A percentile compares a stretch with the other conserved stretches of the same genome.
These are phyloP conservation scores for Nakaseomyces uthaithaninus DNA, from an alignment of 1,139 yeast species.

Conservation along the genomic window DNA sequence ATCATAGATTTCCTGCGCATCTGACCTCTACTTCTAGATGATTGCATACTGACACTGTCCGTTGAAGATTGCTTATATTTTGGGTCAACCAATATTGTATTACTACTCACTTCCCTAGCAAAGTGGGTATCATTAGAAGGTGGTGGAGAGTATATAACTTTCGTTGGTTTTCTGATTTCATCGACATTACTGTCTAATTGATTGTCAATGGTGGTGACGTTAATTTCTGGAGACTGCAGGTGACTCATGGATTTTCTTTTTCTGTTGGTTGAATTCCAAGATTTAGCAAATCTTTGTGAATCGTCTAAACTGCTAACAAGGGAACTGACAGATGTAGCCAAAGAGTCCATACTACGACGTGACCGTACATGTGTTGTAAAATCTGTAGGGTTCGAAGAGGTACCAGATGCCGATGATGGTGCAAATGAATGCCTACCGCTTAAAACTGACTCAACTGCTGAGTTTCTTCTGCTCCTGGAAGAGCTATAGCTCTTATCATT, in stretches of 20 bases:
- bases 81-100: slow-evolving; percentile 8
- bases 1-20: slow-evolving; percentile 24
- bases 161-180: neutral
- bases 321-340: slow-evolving; percentile 30
- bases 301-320: slow-evolving; percentile 30
- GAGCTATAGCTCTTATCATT: neutral
- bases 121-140: neutral
- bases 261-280: slow-evolving; percentile 31
- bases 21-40: slow-evolving; percentile 10
- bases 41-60: slow-evolving; percentile 1
- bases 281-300: slow-evolving; percentile 30
- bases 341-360: slow-evolving; percentile 28
- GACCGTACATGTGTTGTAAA: slow-evolving; percentile 24
- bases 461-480: neutral
- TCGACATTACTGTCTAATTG: neutral
- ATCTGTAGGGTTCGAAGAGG: slow-evolving; percentile 31
- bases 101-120: slow-evolving; percentile 2
- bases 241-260: slow-evolving; percentile 27
- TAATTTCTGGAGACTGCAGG: slow-evolving; percentile 11
- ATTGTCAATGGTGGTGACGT: slow-evolving; percentile 7
- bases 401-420: slow-evolving; percentile 21
- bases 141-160: neutral
- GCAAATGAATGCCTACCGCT: slow-evolving; percentile 10
- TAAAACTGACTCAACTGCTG: slow-evolving; percentile 1
- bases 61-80: neutral